These are phyloP conservation scores for Coemansia sp. DNA, from an alignment of 192 early-diverging fungal species.

Conservation along the genomic window DNA sequence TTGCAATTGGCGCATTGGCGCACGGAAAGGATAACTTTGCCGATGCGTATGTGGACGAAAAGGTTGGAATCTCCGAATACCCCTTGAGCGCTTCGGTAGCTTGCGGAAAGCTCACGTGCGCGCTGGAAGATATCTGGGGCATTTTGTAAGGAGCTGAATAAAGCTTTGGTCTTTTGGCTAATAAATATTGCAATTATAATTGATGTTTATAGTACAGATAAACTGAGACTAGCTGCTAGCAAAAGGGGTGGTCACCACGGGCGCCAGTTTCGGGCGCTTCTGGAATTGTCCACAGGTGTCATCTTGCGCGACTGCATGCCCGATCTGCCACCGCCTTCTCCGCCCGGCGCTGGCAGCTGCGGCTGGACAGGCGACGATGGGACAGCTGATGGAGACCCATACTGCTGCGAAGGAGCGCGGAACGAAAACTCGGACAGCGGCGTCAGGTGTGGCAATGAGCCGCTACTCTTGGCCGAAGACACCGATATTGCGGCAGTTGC, in stretches of 20 bases:
- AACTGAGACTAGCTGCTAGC: not conserved
- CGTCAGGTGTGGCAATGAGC: constrained; percentile 49
- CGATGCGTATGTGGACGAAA: constrained; percentile 93
- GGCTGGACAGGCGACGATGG: constrained; percentile 8
- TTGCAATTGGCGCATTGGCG: constrained; percentile 95
- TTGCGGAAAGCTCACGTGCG: constrained; percentile 83
- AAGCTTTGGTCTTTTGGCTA: too few relatives aligned
- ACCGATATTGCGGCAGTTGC: constrained; percentile 48
- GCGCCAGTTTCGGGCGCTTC: constrained; percentile 24
- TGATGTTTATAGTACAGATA: not conserved
- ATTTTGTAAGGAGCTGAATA: not conserved
- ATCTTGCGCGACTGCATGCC: constrained; percentile 18
- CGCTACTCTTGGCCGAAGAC: constrained; percentile 25
- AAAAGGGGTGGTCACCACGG: constrained; percentile 28
- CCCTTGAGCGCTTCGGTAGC: constrained; percentile 96
- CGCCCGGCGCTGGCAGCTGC: constrained; percentile 1
- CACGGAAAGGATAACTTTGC: constrained; percentile 96
- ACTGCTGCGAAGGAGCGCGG: constrained; percentile 15
- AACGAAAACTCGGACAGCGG: constrained; percentile 42
- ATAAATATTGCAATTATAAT: too few relatives aligned
- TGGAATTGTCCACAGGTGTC: constrained; percentile 17
- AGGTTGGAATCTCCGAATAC: constrained; percentile 96
- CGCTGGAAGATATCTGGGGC: constrained; percentile 10
- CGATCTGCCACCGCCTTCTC: not conserved
- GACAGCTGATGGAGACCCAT: constrained; percentile 8